Base-by-base conservation (phyloP, 2,329 filamentous ascomycete species). In the Hymenoscyphus scutula region DNA sequence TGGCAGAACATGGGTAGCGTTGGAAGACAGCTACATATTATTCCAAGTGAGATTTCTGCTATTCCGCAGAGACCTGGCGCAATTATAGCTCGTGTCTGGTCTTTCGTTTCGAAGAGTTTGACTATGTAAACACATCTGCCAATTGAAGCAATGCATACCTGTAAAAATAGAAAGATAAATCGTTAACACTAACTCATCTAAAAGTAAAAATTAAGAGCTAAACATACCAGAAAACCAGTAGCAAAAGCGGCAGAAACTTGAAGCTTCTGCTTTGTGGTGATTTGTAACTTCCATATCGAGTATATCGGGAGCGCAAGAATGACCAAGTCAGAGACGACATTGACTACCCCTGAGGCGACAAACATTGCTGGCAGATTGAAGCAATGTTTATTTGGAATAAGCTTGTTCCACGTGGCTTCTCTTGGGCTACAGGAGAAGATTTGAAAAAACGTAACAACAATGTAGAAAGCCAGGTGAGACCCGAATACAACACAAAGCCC, bases 371-470 rank as follows among this genome's bases (percentile, higher is more conserved):
- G 53, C 11, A 56, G 27, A 29, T 61, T 30, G 23, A 56, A 57
- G 30, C 59, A 61, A 17, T 34, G 37, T 29, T 54, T 54, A 15
- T 56, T 15, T 25, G 15, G 15, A 29, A 61, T 56, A 15, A 56
- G 37, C 53, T 56, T 56, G 38, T 61, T 51, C 59, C 59, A 61
- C 23, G 37, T 38, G 15, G 30, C 30, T 56, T 53, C 59, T 56
- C 59, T 53, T 13, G 59, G 59, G 10, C 19, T 61, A 41, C 59
- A 61, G 23, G 59, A 61, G 25, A 61, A 61, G 1, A 57, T 61
- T 7, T 61, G 53, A 23, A 61, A 53, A 15, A 61, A 56, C 1
- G 54, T 61, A 27, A 48, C 53, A 17, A 53, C 53, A 17, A 51
- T 56, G 32, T 61, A 61, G 41, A 61, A 61, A 13, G 32, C 15